phyloP scores from a whole-genome alignment of 2,329 filamentous ascomycete species.

The Ophiostoma quercus region DNA sequence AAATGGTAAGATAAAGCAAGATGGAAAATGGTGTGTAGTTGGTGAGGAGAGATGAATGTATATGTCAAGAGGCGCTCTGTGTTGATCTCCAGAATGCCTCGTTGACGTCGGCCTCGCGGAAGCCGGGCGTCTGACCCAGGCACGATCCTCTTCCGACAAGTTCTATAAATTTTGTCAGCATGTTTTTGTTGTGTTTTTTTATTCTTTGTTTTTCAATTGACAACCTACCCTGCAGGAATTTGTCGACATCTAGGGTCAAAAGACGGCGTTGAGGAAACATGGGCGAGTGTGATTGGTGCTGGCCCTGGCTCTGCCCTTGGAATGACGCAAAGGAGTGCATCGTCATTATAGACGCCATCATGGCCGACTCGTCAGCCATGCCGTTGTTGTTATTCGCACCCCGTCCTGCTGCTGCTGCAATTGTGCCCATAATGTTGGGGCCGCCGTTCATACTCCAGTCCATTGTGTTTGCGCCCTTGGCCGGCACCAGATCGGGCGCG shows the following conservation, averaged over 20 bases:
- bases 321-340: background rate
- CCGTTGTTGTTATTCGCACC: background rate
- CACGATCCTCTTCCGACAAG: constrained; percentile 31
- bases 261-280: constrained; percentile 10
- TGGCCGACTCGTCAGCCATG: background rate
- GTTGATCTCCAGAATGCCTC: constrained; percentile 28
- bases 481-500: background rate
- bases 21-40: background rate
- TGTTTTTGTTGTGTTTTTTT: background rate
- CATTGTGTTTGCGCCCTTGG: background rate
- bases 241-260: constrained; percentile 29
- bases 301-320: background rate
- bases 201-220: background rate
- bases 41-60: background rate
- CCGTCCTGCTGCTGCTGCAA: background rate
- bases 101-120: constrained; percentile 32
- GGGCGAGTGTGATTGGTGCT: background rate
- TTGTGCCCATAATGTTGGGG: background rate
- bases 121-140: constrained; percentile 33
- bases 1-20: background rate
- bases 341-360: background rate
- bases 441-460: background rate
- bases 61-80: background rate
- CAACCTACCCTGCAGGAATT: constrained; percentile 30
- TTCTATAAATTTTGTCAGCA: constrained; percentile 28